phyloP scores from a whole-genome alignment of 345 rosid genomes.

The Triadica sebifera region DNA sequence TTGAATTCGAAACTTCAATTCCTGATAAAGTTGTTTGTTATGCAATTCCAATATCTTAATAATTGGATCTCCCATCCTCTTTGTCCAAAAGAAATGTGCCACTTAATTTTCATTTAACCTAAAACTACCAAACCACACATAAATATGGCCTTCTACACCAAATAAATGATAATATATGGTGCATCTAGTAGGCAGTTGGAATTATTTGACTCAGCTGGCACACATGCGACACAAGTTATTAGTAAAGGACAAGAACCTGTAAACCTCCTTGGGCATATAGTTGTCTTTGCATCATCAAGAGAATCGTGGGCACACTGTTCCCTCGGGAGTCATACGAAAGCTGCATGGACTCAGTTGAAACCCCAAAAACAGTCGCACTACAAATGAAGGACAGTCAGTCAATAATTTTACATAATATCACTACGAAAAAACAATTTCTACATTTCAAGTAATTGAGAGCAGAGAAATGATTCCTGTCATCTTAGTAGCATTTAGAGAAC shows the following conservation, averaged over 20 bases:
- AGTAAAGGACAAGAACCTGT: constrained; percentile 41
- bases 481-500: background rate
- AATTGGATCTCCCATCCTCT: background rate
- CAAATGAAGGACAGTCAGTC: constrained; percentile 17
- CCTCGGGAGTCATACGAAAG: constrained; percentile 89
- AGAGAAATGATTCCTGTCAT: background rate
- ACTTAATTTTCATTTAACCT: background rate
- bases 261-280: constrained; percentile 84
- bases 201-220: constrained; percentile 8
- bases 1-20: background rate
- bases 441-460: background rate
- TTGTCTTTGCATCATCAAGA: constrained; percentile 77
- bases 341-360: constrained; percentile 97
- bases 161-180: background rate
- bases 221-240: background rate
- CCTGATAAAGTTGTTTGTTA: background rate
- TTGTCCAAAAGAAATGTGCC: background rate
- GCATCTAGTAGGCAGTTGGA: background rate
- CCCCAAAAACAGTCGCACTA: constrained; percentile 94
- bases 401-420: background rate
- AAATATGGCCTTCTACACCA: background rate
- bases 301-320: constrained; percentile 88
- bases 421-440: background rate
- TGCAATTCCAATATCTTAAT: background rate
- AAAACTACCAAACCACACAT: background rate